Base-by-base conservation (phyloP, 2,329 filamentous ascomycete genomes). In the Fusarium xyrophilum region DNA sequence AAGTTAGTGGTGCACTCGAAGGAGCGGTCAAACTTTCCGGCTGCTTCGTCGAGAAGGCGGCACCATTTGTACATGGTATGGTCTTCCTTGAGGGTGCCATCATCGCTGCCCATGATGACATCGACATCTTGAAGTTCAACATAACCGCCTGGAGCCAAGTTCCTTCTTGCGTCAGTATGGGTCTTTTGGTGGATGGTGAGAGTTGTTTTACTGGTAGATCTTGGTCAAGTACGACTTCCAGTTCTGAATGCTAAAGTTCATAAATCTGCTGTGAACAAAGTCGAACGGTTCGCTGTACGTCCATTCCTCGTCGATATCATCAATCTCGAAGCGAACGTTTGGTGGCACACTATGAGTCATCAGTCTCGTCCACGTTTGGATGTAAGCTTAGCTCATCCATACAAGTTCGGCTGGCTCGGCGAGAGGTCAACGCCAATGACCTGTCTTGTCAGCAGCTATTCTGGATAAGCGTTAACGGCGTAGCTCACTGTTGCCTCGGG, bases 41-140 rank as follows among this genome's bases (percentile, higher is more conserved):
- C 74, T 5, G 72, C 76, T 39, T 79, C 67, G 1, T 65, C 61
- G 5, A 79, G 70, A 5, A 77, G 69, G 40, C 55, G 60, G 27
- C 51, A 71, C 67, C 77, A 78, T 6, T 66, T 59, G 19, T 58
- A 53, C 21, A 76, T 62, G 1, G 68, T 65, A 2, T 39, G 58
- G 4, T 74, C 73, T 11, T 72, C 63, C 0, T 57, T 70, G 0
- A 72, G 39, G 3, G 65, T 71, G 4, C 39, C 65, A 5, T 72
- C 70, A 4, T 71, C 60, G n/a, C 64, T 60, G 4, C 59, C 38
- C 47, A 72, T 54, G 1, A 63, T 53, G 11, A 68, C 60, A 21
- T 72, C 67, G 5, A 72, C 59, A 11, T 72, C 69, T 19, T 72
- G 69, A 3, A 72, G 46, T 23, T 72, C 69, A 1, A 70, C 64